Conservation (phyloP, 768 basidiomycete genomes). For the Cystobasidium onofrii region DNA sequence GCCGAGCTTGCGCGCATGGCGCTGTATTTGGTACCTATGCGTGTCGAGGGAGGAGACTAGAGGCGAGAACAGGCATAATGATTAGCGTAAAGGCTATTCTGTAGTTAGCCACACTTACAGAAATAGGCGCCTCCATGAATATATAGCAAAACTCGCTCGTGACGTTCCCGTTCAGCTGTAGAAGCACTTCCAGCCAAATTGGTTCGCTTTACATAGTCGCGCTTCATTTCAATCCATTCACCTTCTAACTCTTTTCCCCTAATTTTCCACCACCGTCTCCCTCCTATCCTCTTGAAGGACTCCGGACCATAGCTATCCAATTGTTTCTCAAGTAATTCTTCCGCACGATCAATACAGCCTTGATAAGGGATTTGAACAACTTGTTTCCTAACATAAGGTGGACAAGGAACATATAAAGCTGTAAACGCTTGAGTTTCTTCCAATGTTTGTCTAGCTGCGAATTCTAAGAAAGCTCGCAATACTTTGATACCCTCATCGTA, state of each 20-base stretch:
- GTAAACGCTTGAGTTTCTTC: constrained; percentile 44
- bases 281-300: constrained; percentile 44
- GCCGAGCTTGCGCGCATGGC: constrained; percentile 82
- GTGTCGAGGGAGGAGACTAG: constrained; percentile 44
- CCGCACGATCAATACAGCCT: constrained; percentile 41
- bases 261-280: constrained; percentile 45
- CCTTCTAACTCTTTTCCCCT: constrained; percentile 44
- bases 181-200: neutral
- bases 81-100: constrained; percentile 50
- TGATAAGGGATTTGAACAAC: constrained; percentile 42
- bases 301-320: constrained; percentile 43
- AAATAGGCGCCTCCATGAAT: constrained; percentile 48
- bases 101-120: constrained; percentile 50
- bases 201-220: constrained; percentile 43
- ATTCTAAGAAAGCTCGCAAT: constrained; percentile 44
- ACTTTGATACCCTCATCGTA: constrained; percentile 46
- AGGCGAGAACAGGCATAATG: constrained; percentile 48
- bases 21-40: constrained; percentile 57
- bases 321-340: constrained; percentile 42
- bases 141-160: constrained; percentile 43
- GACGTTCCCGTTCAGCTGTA: neutral
- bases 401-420: constrained; percentile 41
- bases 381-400: constrained; percentile 44
- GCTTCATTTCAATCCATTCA: constrained; percentile 49
- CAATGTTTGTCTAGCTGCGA: constrained; percentile 44